Percentiles rank a stretch among this genome's conserved stretches.
Conservation (phyloP, 1,284 basidiomycete genomes). For the Testicularia cyperi region DNA sequence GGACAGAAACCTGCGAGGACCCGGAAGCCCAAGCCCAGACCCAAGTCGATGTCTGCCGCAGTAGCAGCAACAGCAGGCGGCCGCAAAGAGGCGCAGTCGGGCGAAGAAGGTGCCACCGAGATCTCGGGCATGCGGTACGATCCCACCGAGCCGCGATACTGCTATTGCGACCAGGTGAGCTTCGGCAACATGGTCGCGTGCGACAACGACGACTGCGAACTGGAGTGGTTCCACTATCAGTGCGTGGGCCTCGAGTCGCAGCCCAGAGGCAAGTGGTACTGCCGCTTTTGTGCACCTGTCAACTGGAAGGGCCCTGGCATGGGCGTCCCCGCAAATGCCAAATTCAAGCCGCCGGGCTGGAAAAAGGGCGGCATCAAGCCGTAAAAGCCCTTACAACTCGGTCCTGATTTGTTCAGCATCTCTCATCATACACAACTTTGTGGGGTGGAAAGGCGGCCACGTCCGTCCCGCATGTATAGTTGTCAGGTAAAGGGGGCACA, state of each 20-base stretch:
- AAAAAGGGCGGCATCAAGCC: slow-evolving; percentile 21
- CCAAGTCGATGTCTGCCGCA: too few species aligned
- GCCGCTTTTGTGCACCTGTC: slow-evolving; percentile 56
- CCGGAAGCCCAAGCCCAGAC: too few species aligned
- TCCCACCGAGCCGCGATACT: slow-evolving; percentile 64
- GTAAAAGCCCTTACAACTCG: too few species aligned
- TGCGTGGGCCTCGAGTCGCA: slow-evolving; percentile 48
- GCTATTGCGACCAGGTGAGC: slow-evolving; percentile 64
- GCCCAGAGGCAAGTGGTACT: slow-evolving; percentile 54
- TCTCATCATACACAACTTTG: too few species aligned
- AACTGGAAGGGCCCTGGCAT: slow-evolving; percentile 47
- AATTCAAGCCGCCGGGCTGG: slow-evolving; percentile 11
- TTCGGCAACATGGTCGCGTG: slow-evolving; percentile 61
- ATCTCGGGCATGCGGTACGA: slow-evolving; percentile 47
- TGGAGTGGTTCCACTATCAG: slow-evolving; percentile 62
- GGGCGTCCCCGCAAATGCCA: slow-evolving; percentile 27
- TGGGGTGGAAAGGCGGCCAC: too few species aligned
- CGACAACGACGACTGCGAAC: slow-evolving; percentile 64
- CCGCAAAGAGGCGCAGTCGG: neutral
- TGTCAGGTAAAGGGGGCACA: too few species aligned
- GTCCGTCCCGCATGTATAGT: too few species aligned
- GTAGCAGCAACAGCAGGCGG: neutral
- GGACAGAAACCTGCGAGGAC: too few species aligned
- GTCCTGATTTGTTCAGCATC: too few species aligned
- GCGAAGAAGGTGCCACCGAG: slow-evolving; percentile 10